These are phyloP conservation scores for Gossypium trilobum DNA, from an alignment of 441 rosid species.

Conservation along the genomic window DNA sequence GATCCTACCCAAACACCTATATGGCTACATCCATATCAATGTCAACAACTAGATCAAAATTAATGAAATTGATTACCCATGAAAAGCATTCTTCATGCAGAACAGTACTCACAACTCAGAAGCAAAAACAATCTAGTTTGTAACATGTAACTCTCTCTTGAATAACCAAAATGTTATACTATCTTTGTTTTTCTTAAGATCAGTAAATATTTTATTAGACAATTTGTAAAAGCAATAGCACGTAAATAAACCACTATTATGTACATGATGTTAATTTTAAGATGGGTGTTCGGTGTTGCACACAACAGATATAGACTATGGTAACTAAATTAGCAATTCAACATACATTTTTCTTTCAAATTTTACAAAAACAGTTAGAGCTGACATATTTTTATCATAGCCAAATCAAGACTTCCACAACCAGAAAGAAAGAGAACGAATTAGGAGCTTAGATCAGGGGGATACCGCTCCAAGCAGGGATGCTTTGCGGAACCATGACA, in stretches of 20 bases:
- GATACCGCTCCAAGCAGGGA: constrained; percentile 81
- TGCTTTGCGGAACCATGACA: constrained; percentile 94
- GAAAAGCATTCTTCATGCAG: not conserved
- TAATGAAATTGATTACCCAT: constrained; percentile 1
- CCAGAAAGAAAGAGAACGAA: constrained; percentile 11
- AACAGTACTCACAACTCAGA: not conserved
- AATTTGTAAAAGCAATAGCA: not conserved
- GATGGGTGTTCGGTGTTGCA: not conserved
- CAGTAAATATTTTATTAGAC: not conserved
- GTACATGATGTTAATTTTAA: not conserved
- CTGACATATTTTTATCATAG: not conserved
- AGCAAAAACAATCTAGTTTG: not conserved
- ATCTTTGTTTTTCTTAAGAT: not conserved
- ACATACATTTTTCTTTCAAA: constrained; percentile 5
- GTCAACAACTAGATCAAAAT: not conserved
- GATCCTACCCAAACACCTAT: not conserved
- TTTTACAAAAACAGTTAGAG: not conserved
- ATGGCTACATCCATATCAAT: constrained; percentile 1
- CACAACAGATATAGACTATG: not conserved
- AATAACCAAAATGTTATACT: not conserved
- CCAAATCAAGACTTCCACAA: not conserved
- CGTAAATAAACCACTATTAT: not conserved
- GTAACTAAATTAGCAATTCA: not conserved
- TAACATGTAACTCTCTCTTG: not conserved
- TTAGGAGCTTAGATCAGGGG: constrained; percentile 15